Base-by-base conservation (phyloP, 805 yeast genomes). In the Cyberlindnera americana region DNA sequence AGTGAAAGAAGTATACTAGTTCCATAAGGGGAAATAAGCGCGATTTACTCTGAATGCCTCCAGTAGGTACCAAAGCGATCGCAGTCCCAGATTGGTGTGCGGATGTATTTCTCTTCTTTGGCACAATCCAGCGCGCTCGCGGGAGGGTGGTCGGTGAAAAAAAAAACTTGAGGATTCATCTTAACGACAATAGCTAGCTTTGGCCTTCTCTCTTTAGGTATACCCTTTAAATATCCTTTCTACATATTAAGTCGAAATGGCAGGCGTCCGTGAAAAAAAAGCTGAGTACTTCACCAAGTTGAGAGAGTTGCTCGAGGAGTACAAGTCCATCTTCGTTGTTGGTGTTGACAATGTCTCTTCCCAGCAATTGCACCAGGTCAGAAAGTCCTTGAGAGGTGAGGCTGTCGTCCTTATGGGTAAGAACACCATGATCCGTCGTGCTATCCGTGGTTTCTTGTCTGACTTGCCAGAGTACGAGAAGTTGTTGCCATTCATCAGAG, bases 351-450 rank as follows among this genome's bases (percentile, higher is more conserved):
- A 93, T 81, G 99, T 93, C 69, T 87, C 98, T 57, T 93, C 99
- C 61, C 99, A 93, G 81, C 99, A 93, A 78, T 90, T 93, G 96
- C 99, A 93, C 78, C 95, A 93, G 81, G 81, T 89, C 78, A 89
- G 99, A 85, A 89, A 85, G 81, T 73, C 88, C 56, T 83, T 93
- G 66, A 89, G 99, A 78, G 86, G 88, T 59, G 84, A 81, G 48
- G 99, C 93, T 65, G 93, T 86, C 59, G 90, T 93, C 59, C 77
- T 93, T 66, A 93, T 93, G 99, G 99, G 99, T 79, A 93, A 93
- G 86, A 93, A 93, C 96, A 93, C 99, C 81, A 91, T 93, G 98
- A 96, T 93, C 59, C 88, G 99, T 80, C 89, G 98, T 78, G 99
- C 99, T 68, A 77, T 93, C 80, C 89, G 99, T 78, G 93, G 89